Evolutionary conservation across 192 early-diverging fungal species (phyloP), one percentile per base, ranked within the genome.

Genomic region (Piromyces sp.): DNA sequence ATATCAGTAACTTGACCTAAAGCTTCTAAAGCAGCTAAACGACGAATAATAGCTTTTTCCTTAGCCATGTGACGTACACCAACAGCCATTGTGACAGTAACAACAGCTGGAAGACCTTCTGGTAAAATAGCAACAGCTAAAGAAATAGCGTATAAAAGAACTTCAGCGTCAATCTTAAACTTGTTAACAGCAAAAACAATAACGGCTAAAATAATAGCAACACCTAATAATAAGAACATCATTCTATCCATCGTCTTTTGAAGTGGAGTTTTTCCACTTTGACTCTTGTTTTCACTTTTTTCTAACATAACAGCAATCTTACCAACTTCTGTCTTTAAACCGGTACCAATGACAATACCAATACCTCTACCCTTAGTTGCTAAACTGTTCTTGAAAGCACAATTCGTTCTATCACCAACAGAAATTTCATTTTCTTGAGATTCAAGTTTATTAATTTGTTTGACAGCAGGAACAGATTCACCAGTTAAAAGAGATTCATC

Each of bases 401-500:
- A 42, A 80, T 87, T 87, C 3, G 30, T 33, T 26, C 86, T 85
- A 30, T 86, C 85, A 29, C 85, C 84, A 37, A 85, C 58, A 5
- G 82, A 30, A 58, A 42, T 30, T 30, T 82, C 15, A 5, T 31
- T 30, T 29, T 86, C 40, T 26, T 3, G 1, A n/a, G 7, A 2
- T 80, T 81, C 93, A 82, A 98, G 87, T 91, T 68, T 26, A 68
- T 68, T 68, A 22, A n/a, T n/a, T 68, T 68, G 51, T 9, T 68
- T 68, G 2, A n/a, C 26, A 2, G 51, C 94, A 1, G 95, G 95
- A 29, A 98, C 88, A 29, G 96, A 96, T 88, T 98, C 96, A 81
- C 96, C 96, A 4, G 96, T 97, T 33, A 98, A 90, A 19, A 95
- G 95, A 30, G 95, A 94, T 87, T 98, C 95, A 87, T 98, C 96